Evolutionary conservation across 805 yeast genomes (phyloP).

Genomic region (Pachysolen tannophilus): DNA sequence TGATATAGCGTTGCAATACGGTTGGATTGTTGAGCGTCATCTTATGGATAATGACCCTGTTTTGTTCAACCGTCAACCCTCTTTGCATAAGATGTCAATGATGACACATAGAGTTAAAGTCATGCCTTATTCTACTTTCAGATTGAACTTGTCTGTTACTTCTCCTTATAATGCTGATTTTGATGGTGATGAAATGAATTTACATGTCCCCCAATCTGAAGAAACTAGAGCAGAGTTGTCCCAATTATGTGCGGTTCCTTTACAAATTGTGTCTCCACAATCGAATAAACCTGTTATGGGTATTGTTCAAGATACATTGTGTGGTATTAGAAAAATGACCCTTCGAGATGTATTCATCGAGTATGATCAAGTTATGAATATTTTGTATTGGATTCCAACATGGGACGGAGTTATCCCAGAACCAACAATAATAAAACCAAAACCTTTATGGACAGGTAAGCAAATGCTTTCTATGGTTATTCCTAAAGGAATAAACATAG

Average conservation of each 20-base stretch:
- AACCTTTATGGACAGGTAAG: slow-evolving; percentile 96
- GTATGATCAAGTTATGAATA: slow-evolving; percentile 91
- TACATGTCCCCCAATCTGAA: slow-evolving; percentile 97
- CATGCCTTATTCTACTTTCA: slow-evolving; percentile 97
- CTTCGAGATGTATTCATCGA: slow-evolving; percentile 83
- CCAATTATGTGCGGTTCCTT: slow-evolving; percentile 93
- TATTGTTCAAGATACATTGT: slow-evolving; percentile 96
- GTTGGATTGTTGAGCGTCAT: slow-evolving; percentile 99
- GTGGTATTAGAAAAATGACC: slow-evolving; percentile 96
- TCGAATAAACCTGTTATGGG: slow-evolving; percentile 99
- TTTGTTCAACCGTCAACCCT: slow-evolving; percentile 97
- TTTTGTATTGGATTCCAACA: slow-evolving; percentile 94
- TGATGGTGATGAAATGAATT: slow-evolving; percentile 99
- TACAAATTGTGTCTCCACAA: slow-evolving; percentile 97
- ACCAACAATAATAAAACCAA: slow-evolving; percentile 91
- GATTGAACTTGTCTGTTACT: slow-evolving; percentile 93
- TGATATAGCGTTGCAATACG: slow-evolving; percentile 94
- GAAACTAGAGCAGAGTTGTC: slow-evolving; percentile 96
- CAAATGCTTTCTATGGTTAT: slow-evolving; percentile 88
- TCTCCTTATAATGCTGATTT: slow-evolving; percentile 99
- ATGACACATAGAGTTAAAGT: slow-evolving; percentile 98
- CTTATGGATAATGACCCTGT: slow-evolving; percentile 97
- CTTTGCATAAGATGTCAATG: slow-evolving; percentile 99
- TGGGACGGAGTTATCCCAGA: slow-evolving; percentile 99
- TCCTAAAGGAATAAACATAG: slow-evolving; percentile 93